These are phyloP conservation scores for Mariannaea sp. DNA, from an alignment of 2,329 filamentous ascomycete species.

Conservation along the genomic window DNA sequence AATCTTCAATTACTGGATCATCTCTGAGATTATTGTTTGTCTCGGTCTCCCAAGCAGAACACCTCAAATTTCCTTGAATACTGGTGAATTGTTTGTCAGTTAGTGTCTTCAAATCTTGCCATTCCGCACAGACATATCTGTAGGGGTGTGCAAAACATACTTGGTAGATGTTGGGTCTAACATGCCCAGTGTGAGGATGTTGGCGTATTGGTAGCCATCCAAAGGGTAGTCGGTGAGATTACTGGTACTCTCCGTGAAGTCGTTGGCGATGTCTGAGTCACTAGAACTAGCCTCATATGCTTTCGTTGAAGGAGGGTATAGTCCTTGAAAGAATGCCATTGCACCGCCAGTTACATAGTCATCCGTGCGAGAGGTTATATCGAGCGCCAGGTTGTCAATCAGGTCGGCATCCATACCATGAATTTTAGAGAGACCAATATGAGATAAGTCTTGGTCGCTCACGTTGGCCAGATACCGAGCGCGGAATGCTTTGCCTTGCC, in stretches of 20 bases:
- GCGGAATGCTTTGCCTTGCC: slow-evolving; percentile 55
- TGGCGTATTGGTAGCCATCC: slow-evolving; percentile 80
- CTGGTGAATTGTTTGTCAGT: slow-evolving; percentile 39
- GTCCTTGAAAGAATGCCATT: slow-evolving; percentile 75
- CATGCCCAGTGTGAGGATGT: slow-evolving; percentile 59
- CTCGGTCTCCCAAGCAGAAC: slow-evolving; percentile 45
- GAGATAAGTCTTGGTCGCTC: slow-evolving; percentile 34
- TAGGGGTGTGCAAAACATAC: slow-evolving; percentile 43
- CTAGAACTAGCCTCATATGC: slow-evolving; percentile 39
- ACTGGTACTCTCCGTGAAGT: slow-evolving; percentile 38
- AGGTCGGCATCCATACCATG: slow-evolving; percentile 47
- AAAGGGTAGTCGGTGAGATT: slow-evolving; percentile 68
- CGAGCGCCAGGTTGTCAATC: slow-evolving; percentile 56
- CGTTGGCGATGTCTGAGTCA: slow-evolving; percentile 50
- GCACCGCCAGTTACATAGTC: slow-evolving; percentile 67
- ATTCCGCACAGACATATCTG: slow-evolving; percentile 3
- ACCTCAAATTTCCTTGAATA: slow-evolving; percentile 47
- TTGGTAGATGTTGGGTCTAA: slow-evolving; percentile 51
- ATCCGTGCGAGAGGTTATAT: slow-evolving; percentile 48
- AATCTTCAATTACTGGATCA: slow-evolving; percentile 32
- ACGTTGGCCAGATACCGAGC: slow-evolving; percentile 51
- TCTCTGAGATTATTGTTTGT: slow-evolving; percentile 33
- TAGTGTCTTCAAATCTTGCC: too few relatives aligned
- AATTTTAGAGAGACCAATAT: slow-evolving; percentile 44
- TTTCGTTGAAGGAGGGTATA: slow-evolving; percentile 69